phyloP scores from a whole-genome alignment of 768 basidiomycete species.

The Lepiota venenata region DNA sequence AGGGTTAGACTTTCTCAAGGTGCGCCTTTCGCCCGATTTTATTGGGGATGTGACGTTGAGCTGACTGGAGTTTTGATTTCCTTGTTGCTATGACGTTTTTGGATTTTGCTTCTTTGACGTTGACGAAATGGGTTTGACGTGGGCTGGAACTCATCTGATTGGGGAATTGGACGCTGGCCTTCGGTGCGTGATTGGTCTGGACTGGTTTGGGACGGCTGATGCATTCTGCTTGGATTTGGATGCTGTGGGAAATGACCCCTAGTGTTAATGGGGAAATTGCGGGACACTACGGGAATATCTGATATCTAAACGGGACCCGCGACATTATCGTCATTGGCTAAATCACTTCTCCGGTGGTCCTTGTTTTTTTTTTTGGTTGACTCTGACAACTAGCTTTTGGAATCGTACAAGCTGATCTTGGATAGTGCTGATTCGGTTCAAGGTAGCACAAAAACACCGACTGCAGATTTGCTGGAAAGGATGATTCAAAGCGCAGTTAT shows the following conservation, averaged over 20 bases:
- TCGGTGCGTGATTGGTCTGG: neutral
- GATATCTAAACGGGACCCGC: too few relatives aligned
- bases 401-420: conserved; percentile 29
- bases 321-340: too few relatives aligned
- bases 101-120: neutral
- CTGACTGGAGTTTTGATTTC: neutral
- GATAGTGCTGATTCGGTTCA: conserved; percentile 21
- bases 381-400: conserved; percentile 15
- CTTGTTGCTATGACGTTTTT: conserved; percentile 11
- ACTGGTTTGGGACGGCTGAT: neutral
- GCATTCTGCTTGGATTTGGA: neutral
- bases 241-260: neutral
- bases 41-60: conserved; percentile 3
- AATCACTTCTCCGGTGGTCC: too few relatives aligned
- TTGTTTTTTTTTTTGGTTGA: too few relatives aligned
- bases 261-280: neutral
- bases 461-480: conserved; percentile 32
- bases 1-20: conserved; percentile 28
- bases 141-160: conserved; percentile 3
- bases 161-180: neutral
- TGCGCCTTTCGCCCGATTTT: conserved; percentile 13
- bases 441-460: conserved; percentile 11
- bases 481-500: conserved; percentile 42
- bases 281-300: too few relatives aligned
- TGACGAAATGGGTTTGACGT: conserved; percentile 9